Base-by-base conservation (phyloP, 805 yeast genomes). In the Schizosaccharomyces japonicus region DNA sequence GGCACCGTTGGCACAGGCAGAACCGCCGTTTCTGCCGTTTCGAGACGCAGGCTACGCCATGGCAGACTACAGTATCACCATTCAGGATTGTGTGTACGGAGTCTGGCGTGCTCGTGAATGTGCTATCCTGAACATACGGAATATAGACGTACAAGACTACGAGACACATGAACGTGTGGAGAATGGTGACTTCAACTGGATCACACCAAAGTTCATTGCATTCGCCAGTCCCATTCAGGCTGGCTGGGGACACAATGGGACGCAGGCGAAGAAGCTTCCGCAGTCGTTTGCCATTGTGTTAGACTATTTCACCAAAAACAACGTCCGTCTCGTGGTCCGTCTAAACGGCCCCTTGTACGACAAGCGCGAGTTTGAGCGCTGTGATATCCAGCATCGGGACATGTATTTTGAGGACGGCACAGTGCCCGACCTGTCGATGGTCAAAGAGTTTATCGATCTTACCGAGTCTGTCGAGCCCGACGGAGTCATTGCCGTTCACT, bases 321-420 rank as follows among this genome's bases (percentile, higher is more conserved):
- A 81, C 50, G 95, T 90, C 32, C 79, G 80, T 59, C 66, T 87
- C 53, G 95, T 90, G 11, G 94, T 90, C 23, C 72, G 98, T 57
- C 70, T 90, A 50, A 90, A 90, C 61, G 82, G 95, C 1, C 94
- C 82, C 56, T 68, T 90, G 44, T 90, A 90, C 64, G 90, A 87
- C 57, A 76, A 79, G 49, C 66, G 65, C 29, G 93, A 85, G 59
- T 90, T 90, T 59, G 81, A 79, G 53, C 76, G 75, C 53, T 66
- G 80, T 49, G 84, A 80, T 3, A 83, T 90, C 53, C 77, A 79
- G 56, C 98, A 90, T 61, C 68, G 87, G 17, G 98, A 90, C 61
- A 80, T 90, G 84, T 80, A 87, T 39, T 90, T 90, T 61, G 96
- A 90, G 55, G 98, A 90, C 61, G 98, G 98, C 28, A 84, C 96